Base-by-base conservation (phyloP, 1,284 basidiomycete genomes). In the Cryptococcus sp. region DNA sequence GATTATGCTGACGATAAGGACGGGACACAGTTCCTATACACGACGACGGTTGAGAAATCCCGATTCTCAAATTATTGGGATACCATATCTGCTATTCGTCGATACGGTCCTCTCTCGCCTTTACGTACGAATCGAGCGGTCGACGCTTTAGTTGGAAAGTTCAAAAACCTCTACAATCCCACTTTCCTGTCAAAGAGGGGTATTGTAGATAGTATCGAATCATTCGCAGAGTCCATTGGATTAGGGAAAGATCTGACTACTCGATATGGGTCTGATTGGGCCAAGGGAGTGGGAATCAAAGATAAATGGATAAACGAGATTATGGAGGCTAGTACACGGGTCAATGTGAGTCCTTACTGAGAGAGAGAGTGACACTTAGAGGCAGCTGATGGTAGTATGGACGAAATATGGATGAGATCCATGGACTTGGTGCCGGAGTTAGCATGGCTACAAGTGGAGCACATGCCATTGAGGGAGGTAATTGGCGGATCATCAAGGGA, bases 401-500 rank as follows among this genome's bases (percentile, higher is more conserved):
- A 3, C 58, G 88, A 80, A 83, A 92, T 65, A 80, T 84, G 19
- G 80, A 84, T 62, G 62, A 78, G 22, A 87, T 98, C 7, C 91
- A 97, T 64, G 89, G 83, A 0, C 77, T 98, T 19, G 91, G 84
- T 48, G 88, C 86, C 1, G 72, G 83, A 16, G 81, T 81, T 50
- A 86, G 85, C 7, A 78, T 97, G 73, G 89, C 89, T 1, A 80
- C 90, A 0, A 76, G 69, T 0, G 85, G 85, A 4, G 89, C 89
- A 0, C 76, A 77, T 0, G 79, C 81, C 14, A 81, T 97, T 45
- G 74, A 79, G 55, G 85, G 87, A 2, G 94, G 94, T 2, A 97
- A 98, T 74, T 88, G 81, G 72, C 81, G 82, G 60, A 80, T 98
- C 41, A 98, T 98, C 67, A 84, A 91, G 59, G 73, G 83, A 44